Conservation (phyloP, 2,329 filamentous ascomycete genomes). For the Cryphonectria naterciae region DNA sequence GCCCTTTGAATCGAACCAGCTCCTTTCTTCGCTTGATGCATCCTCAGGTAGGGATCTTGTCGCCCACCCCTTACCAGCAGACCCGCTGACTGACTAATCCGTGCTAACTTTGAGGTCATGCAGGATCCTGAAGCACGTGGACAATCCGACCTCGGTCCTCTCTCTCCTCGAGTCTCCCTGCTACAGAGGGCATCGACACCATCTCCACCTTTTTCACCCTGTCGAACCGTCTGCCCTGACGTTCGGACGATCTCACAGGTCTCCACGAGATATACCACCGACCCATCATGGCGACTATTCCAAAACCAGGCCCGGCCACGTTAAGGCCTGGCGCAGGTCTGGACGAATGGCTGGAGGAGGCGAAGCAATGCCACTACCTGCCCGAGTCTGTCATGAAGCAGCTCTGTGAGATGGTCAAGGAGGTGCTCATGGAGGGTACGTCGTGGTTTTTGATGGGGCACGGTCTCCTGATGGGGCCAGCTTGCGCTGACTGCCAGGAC, state of each 20-base stretch:
- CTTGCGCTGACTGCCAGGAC: constrained; percentile 21
- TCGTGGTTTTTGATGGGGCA: constrained; percentile 15
- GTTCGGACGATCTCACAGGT: not conserved
- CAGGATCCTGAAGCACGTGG: constrained; percentile 20
- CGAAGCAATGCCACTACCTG: constrained; percentile 95
- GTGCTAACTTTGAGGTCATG: constrained; percentile 17
- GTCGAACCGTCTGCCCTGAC: not conserved
- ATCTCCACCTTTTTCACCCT: not conserved
- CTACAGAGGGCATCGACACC: not conserved
- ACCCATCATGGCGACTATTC: constrained; percentile 59
- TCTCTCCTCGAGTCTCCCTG: constrained; percentile 13
- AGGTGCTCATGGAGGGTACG: constrained; percentile 95
- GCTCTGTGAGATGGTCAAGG: constrained; percentile 97
- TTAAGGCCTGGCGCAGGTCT: constrained; percentile 82
- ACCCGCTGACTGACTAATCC: constrained; percentile 9
- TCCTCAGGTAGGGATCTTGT: not conserved
- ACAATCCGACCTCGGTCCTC: constrained; percentile 17
- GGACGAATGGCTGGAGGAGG: constrained; percentile 95
- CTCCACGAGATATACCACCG: constrained; percentile 23
- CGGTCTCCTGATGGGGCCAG: not conserved
- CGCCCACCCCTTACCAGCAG: not conserved
- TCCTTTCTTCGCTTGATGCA: not conserved
- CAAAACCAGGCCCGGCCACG: constrained; percentile 88
- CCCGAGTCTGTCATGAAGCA: constrained; percentile 98
- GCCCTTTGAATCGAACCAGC: not conserved